Base-by-base conservation (phyloP, 306 rosid genomes). In the Luffa aegyptiaca region DNA sequence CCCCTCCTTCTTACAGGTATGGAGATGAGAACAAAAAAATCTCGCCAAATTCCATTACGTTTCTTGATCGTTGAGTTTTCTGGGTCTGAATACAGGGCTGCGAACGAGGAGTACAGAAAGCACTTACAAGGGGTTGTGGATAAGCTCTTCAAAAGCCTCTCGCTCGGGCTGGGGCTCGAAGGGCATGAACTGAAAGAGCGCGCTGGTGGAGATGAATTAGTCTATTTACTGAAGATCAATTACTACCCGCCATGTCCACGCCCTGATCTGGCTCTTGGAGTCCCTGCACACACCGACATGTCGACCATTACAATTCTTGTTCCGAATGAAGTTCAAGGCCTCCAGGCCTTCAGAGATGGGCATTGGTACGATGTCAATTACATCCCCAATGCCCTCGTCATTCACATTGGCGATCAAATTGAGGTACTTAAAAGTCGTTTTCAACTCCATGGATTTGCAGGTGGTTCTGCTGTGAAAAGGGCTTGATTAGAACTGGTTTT, bases 231-330 rank as follows among this genome's bases (percentile, higher is more conserved):
- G 33, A 93, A 93, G 81, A 90, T 93, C n/a, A 93, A 93, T 62
- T 92, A 93, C 45, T 93, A 92, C 69, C 98, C 96, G 21, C 96
- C 97, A 2, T 93, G 96, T 46, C 93, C 94, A 5, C 84, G 87
- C 11, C 97, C 98, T 51, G 96, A 92, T 79, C 87, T 92, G 0
- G 94, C 92, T 3, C 81, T 92, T 3, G 97, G 98, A 11, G 93
- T 91, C 10, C 89, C 86, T 35, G 85, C 90, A 3, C 98, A 93
- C 82, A 93, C 98, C 0, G 98, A 93, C 86, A 85, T 93, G 91
- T 84, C 90, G 8, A 8, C 83, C 78, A 1, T 93, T 3, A 90
- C 98, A 68, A 83, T 93, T 58, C 84, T 93, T 0, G 95, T 91
- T 0, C 95, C 98, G 1, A 93, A 93, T 31, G 88, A 93, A 0